Evolutionary conservation across 805 yeast species (phyloP), one percentile per base, ranked within the genome.

Genomic region (Wickerhamiella alocasiicola): DNA sequence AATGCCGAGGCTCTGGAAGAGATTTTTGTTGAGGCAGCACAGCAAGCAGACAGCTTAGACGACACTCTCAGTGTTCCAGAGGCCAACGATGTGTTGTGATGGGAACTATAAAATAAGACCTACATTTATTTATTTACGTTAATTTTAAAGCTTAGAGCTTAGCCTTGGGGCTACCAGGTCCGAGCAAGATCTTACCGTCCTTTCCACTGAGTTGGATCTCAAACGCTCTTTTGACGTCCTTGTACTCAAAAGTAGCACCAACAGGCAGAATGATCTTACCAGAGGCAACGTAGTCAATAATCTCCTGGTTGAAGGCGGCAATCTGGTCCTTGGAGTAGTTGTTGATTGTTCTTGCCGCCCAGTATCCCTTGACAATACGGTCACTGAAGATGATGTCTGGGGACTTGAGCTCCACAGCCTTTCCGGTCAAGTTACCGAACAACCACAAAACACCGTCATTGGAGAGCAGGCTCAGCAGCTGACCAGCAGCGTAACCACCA

Each of bases 21-120:
- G 29, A 59, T 80, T 1, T 80, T 81, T 50, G 52, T 68, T 21
- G 76, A 73, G n/a, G 31, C 39, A 9, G 33, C 31, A 9, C n/a
- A 18, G n/a, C n/a, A n/a, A n/a, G n/a, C n/a, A n/a, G n/a, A n/a
- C n/a, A n/a, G n/a, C n/a, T n/a, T n/a, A n/a, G n/a, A n/a, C n/a
- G n/a, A n/a, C n/a, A n/a, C n/a, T n/a, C n/a, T n/a, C n/a, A n/a
- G n/a, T n/a, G n/a, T n/a, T n/a, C n/a, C n/a, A n/a, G n/a, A n/a
- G n/a, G n/a, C n/a, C n/a, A n/a, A n/a, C n/a, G n/a, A n/a, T n/a
- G n/a, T n/a, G n/a, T n/a, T n/a, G n/a, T n/a, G n/a, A n/a, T n/a
- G n/a, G n/a, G n/a, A n/a, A n/a, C n/a, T n/a, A n/a, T n/a, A n/a
- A n/a, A n/a, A n/a, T n/a, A n/a, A n/a, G n/a, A n/a, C n/a, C n/a